Evolutionary conservation across 108 stramenopile genomes (phyloP).

Genomic region (Skeletonema menzelii): DNA sequence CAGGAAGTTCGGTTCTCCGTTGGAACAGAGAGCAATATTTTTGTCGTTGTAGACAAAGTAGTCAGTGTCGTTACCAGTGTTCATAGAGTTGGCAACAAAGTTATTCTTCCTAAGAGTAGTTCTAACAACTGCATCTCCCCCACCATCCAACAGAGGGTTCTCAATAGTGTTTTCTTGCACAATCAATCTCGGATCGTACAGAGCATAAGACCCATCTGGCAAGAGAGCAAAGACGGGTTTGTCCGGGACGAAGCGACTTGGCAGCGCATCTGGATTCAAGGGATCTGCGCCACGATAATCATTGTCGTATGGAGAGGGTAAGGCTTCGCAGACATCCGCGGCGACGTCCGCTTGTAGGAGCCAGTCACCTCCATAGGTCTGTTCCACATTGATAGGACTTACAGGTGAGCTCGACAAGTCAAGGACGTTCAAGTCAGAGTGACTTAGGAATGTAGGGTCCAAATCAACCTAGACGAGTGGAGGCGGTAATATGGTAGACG

Average conservation of each 20-base stretch:
- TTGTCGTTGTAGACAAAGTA: slow-evolving; percentile 33
- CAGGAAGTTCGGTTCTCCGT: slow-evolving; percentile 39
- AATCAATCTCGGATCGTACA: slow-evolving; percentile 40
- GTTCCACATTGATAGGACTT: slow-evolving; percentile 24
- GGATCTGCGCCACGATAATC: slow-evolving; percentile 44
- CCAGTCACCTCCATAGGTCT: slow-evolving; percentile 38
- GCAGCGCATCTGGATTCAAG: slow-evolving; percentile 25
- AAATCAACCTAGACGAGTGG: slow-evolving; percentile 11
- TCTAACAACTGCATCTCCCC: slow-evolving; percentile 29
- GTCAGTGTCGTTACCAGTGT: neutral
- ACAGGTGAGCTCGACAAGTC: slow-evolving; percentile 23
- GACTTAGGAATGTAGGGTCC: slow-evolving; percentile 35
- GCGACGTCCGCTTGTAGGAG: slow-evolving; percentile 25
- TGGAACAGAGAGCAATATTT: slow-evolving; percentile 43
- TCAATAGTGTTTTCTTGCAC: slow-evolving; percentile 45
- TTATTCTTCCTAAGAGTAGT: slow-evolving; percentile 21
- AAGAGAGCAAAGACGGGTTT: slow-evolving; percentile 39
- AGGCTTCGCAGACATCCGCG: slow-evolving; percentile 28
- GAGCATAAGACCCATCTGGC: slow-evolving; percentile 32
- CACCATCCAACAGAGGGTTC: slow-evolving; percentile 45
- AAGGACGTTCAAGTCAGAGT: slow-evolving; percentile 28
- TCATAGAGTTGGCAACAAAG: slow-evolving; percentile 9
- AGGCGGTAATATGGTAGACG: too few species aligned
- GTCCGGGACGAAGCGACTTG: slow-evolving; percentile 36
- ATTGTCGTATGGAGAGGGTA: slow-evolving; percentile 46